Evolutionary conservation across 768 basidiomycete species (phyloP), one percentile per base, ranked within the genome.

Genomic region (Postia placenta): DNA sequence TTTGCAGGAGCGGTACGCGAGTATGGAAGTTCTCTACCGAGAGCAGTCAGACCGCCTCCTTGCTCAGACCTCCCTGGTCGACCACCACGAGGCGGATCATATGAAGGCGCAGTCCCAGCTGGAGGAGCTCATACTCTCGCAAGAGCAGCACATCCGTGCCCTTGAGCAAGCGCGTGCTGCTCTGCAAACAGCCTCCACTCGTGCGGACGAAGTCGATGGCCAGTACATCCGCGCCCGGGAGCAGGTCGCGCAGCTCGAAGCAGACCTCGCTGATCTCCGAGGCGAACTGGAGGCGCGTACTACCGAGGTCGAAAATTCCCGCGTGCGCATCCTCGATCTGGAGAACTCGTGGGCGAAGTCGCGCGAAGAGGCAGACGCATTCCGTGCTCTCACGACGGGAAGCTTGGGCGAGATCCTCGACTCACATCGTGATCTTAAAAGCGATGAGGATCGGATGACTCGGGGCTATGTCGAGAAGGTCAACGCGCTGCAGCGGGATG

Each of bases 271-370:
- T 9, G 87, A 93, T 47, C 73, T 90, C 11, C 83, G 85, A 36
- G 79, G 81, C 12, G 95, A 98, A 50, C 69, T 96, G 17, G 92
- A 95, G 64, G 69, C 80, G 2, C 78, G 82, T 51, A 78, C 75
- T 1, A 70, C 77, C 2, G 94, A 96, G 64, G 78, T 81, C 14
- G 91, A 94, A 52, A 66, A 79, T 7, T 74, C 83, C 5, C 77
- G 80, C 39, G 68, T 73, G 9, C 74, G 85, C 47, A 68, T 94
- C 37, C 71, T 78, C 22, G 90, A 94, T 47, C 83, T 85, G 37
- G 94, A 96, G 69, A 92, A 87, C 61, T 81, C 87, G 7, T 96
- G 92, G 85, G 80, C 87, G 22, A 88, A 92, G 65, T 91, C 92
- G 37, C 81, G 92, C 12, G 87, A 94, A 68, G 92, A 97, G 70